phyloP scores from a whole-genome alignment of 345 rosid genomes.

The Capsella bursapastoris region DNA sequence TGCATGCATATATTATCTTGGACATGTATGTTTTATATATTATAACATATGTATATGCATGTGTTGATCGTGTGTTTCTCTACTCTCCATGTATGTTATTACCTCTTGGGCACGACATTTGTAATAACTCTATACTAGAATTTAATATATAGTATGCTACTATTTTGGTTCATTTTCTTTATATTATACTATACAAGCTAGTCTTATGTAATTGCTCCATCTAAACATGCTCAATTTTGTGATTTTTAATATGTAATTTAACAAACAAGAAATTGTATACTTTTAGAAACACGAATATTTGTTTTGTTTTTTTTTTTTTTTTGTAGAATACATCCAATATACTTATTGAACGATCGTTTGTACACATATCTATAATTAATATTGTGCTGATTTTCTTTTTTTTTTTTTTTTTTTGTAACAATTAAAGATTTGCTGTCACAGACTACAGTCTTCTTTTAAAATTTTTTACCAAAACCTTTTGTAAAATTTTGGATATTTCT shows the following conservation, averaged over 20 bases:
- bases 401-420: too few relatives aligned
- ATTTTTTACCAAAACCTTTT: too few relatives aligned
- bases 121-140: not conserved
- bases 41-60: not conserved
- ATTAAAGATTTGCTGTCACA: too few relatives aligned
- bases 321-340: not conserved
- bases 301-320: not conserved
- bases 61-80: constrained; percentile 5
- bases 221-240: not conserved
- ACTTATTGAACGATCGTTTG: not conserved
- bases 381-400: too few relatives aligned
- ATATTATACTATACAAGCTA: not conserved
- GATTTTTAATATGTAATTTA: not conserved
- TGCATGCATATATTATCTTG: not conserved
- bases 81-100: constrained; percentile 25
- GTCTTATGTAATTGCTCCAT: not conserved
- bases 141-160: not conserved
- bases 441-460: too few relatives aligned
- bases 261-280: not conserved
- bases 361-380: not conserved
- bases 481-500: too few relatives aligned
- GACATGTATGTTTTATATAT: not conserved
- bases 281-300: not conserved
- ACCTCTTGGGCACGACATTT: constrained; percentile 25
- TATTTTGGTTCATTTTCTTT: not conserved